These are phyloP conservation scores for Fusarium neocosmosporiellum DNA, from an alignment of 2,329 filamentous ascomycete genomes.

Conservation along the genomic window DNA sequence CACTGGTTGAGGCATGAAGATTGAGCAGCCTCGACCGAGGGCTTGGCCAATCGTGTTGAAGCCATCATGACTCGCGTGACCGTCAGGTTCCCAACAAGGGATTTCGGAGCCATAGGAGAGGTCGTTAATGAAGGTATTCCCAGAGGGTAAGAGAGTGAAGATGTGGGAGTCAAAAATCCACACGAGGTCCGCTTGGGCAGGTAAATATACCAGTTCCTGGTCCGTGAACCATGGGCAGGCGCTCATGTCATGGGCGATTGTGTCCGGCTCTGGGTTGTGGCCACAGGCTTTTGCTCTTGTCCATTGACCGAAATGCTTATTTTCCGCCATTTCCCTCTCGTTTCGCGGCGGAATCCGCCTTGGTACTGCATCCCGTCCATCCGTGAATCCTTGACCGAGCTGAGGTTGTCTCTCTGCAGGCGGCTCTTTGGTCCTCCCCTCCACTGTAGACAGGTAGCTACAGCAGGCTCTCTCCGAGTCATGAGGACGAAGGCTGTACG, in stretches of 20 bases:
- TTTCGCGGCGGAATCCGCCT: neutral
- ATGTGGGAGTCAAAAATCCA: neutral
- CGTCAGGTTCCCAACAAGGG: neutral
- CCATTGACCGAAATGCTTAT: conserved; percentile 1
- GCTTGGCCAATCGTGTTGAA: conserved; percentile 25
- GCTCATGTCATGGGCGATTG: neutral
- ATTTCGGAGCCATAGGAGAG: neutral
- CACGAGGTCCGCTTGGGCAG: conserved; percentile 16
- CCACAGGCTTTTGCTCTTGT: conserved; percentile 14
- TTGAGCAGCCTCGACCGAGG: conserved; percentile 15
- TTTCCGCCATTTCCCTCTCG: neutral
- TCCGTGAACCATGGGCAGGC: conserved; percentile 21
- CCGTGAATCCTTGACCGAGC: conserved; percentile 4
- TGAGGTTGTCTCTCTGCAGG: neutral
- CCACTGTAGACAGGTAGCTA: neutral
- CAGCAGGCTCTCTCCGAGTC: conserved; percentile 23
- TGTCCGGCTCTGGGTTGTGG: conserved; percentile 9
- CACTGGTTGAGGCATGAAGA: conserved; percentile 10
- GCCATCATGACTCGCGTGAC: conserved; percentile 19
- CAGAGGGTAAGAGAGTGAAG: neutral
- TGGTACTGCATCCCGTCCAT: neutral
- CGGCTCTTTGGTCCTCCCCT: conserved; percentile 6
- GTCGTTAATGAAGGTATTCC: neutral
- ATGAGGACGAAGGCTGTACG: conserved; percentile 30
- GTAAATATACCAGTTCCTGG: conserved; percentile 15